phyloP scores from a whole-genome alignment of 371 early-diverging fungal genomes.

The Apophysomyces variabilis region DNA sequence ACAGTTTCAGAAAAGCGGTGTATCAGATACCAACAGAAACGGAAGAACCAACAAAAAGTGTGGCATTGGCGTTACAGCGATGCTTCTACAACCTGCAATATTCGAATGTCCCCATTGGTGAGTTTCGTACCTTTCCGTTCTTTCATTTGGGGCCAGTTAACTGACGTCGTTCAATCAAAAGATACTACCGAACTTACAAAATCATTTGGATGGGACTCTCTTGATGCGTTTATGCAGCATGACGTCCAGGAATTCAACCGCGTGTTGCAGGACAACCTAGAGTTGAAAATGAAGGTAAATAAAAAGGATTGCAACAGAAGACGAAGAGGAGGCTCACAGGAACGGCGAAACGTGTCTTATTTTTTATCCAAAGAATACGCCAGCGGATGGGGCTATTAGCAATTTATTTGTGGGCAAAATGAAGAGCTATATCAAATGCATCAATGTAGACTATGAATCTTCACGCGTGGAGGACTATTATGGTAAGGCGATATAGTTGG shows the following conservation, averaged over 20 bases:
- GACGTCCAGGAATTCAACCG: conserved; percentile 98
- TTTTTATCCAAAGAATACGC: conserved; percentile 50
- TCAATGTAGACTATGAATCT: conserved; percentile 93
- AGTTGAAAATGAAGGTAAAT: conserved; percentile 82
- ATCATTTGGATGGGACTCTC: conserved; percentile 96
- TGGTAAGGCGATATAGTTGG: conserved; percentile 37
- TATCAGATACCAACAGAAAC: conserved; percentile 90
- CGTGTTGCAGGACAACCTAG: conserved; percentile 93
- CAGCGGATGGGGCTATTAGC: conserved; percentile 92
- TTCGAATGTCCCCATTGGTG: conserved; percentile 68
- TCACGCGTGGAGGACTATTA: conserved; percentile 78
- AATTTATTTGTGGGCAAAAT: conserved; percentile 92
- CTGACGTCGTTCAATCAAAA: conserved; percentile 7
- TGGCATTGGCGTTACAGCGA: conserved; percentile 91
- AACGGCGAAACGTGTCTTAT: neutral
- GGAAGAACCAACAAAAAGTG: conserved; percentile 83
- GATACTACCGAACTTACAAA: conserved; percentile 94
- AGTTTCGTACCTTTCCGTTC: neutral
- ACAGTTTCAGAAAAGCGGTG: conserved; percentile 88
- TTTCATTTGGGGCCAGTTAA: too few species aligned
- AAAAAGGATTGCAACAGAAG: too few species aligned
- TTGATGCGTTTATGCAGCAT: conserved; percentile 95
- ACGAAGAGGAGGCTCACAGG: too few species aligned
- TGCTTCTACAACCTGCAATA: conserved; percentile 91
- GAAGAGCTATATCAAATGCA: conserved; percentile 93